A percentile compares a stretch with the other conserved stretches of the same genome.
phyloP scores from a whole-genome alignment of 768 basidiomycete genomes.

The Ramaria rubella region DNA sequence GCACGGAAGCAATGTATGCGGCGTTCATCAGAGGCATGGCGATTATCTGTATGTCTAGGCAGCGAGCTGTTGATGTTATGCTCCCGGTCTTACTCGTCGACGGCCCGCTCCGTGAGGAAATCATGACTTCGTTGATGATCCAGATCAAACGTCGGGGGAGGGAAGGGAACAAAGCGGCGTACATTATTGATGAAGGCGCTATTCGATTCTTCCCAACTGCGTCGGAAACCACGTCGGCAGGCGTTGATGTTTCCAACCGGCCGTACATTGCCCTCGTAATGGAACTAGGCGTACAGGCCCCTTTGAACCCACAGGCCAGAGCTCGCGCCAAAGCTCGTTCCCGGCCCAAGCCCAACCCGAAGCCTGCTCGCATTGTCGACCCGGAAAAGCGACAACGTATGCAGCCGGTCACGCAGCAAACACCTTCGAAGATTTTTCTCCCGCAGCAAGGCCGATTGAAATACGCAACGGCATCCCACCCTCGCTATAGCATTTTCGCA shows the following conservation, averaged over 20 bases:
- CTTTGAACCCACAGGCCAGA: no score
- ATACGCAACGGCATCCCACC: slow-evolving; percentile 8
- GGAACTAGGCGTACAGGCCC: slow-evolving; percentile 16
- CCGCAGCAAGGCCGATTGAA: not conserved
- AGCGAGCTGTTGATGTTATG: slow-evolving; percentile 20
- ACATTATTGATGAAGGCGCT: slow-evolving; percentile 11
- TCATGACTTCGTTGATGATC: slow-evolving; percentile 17
- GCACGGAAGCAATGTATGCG: slow-evolving; percentile 14
- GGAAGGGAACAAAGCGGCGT: not conserved
- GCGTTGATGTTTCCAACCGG: not conserved
- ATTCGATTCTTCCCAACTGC: slow-evolving; percentile 11
- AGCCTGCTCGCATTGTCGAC: no score
- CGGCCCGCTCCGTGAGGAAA: slow-evolving; percentile 3
- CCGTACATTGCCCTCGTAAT: slow-evolving; percentile 19
- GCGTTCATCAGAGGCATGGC: slow-evolving; percentile 25
- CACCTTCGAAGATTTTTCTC: not conserved
- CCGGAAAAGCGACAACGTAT: slow-evolving; percentile 2
- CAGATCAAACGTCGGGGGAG: slow-evolving; percentile 16
- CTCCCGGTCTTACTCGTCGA: slow-evolving; percentile 22
- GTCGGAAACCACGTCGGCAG: not conserved
- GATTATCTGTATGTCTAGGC: slow-evolving; percentile 15
- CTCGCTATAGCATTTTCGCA: no score
- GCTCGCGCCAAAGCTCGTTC: not conserved
- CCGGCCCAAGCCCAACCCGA: no score
- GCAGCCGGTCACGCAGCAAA: not conserved